phyloP scores from a whole-genome alignment of 192 early-diverging fungal genomes.

The Chytriomyces hyalinus region DNA sequence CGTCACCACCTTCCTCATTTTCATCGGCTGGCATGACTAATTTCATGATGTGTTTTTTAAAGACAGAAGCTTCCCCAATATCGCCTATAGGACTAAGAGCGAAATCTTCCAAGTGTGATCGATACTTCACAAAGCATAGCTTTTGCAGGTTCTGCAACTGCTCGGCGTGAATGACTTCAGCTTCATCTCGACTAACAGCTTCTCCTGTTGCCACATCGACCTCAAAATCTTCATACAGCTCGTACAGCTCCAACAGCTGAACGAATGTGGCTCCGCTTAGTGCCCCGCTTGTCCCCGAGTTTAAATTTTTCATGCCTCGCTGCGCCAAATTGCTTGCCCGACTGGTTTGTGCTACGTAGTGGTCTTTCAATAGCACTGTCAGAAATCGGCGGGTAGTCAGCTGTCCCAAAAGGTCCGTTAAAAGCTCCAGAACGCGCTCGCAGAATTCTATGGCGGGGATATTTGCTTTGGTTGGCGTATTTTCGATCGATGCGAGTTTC shows the following conservation, averaged over 20 bases:
- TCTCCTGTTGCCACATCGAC: slow-evolving; percentile 82
- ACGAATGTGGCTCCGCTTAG: slow-evolving; percentile 56
- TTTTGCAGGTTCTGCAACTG: slow-evolving; percentile 74
- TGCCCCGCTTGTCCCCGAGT: neutral
- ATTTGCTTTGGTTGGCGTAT: slow-evolving; percentile 39
- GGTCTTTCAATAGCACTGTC: slow-evolving; percentile 79
- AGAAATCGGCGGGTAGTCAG: slow-evolving; percentile 91
- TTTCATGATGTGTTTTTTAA: slow-evolving; percentile 53
- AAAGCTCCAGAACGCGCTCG: slow-evolving; percentile 79
- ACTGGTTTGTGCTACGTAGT: slow-evolving; percentile 62
- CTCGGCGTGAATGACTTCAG: slow-evolving; percentile 65
- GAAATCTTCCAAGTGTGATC: slow-evolving; percentile 68
- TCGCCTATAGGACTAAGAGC: slow-evolving; percentile 73
- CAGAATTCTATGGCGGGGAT: slow-evolving; percentile 63
- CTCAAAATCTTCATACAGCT: slow-evolving; percentile 77
- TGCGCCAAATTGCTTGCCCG: slow-evolving; percentile 36
- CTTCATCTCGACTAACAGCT: slow-evolving; percentile 70
- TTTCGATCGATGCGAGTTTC: slow-evolving; percentile 61
- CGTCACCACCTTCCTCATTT: too few relatives aligned
- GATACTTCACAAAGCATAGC: slow-evolving; percentile 73
- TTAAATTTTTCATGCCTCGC: slow-evolving; percentile 33
- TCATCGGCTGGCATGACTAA: too few relatives aligned
- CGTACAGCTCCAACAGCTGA: slow-evolving; percentile 73
- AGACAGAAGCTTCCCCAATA: slow-evolving; percentile 63
- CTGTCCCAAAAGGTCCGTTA: slow-evolving; percentile 88